Evolutionary conservation across 83 land plant genomes (phyloP), one percentile per base, ranked within the genome.

Genomic region (Diphasiastrum complanatum): DNA sequence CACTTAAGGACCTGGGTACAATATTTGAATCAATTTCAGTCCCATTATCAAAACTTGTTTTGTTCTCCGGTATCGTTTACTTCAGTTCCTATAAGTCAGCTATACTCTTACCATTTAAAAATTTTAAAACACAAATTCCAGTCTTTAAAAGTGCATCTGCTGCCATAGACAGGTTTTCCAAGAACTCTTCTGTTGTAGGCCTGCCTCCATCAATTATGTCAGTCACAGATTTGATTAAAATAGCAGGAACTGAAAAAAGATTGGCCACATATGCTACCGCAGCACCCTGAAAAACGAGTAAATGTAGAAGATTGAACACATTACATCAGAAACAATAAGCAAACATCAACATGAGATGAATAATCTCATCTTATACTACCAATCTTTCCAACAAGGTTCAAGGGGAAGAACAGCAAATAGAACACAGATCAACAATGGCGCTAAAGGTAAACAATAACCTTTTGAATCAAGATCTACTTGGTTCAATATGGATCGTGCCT

Each of bases 181-280:
- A 46, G 69, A 88, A 93, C 60, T 93, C 98, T 35, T 85, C 98
- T 19, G 87, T 63, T 5, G 96, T 85, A 40, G 98, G 91, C 62
- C 78, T 85, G 12, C 74, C 82, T 20, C 96, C 91, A 68, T 93
- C 98, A 14, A 93, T 88, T 25, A 93, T 70, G 55, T 88, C 98
- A 2, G 98, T 89, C 19, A 93, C 88, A 16, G 91, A 96, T 72
- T 93, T 93, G 40, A 93, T 18, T 46, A 86, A 76, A 23, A 93
- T 78, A 32, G 65, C 73, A 32, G 98, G 98, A 19, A 85, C 81
- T 59, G 86, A 79, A 4, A 85, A 47, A 49, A 93, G 75, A 51
- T 78, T 78, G 0, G 98, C 82, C 12, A 83, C 91, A 70, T 93
- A 93, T 0, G 83, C 92, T 41, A 93, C 74, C 18, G 98, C 91